Base-by-base conservation (phyloP, 2,329 filamentous ascomycete species). In the Penicillium sp. region DNA sequence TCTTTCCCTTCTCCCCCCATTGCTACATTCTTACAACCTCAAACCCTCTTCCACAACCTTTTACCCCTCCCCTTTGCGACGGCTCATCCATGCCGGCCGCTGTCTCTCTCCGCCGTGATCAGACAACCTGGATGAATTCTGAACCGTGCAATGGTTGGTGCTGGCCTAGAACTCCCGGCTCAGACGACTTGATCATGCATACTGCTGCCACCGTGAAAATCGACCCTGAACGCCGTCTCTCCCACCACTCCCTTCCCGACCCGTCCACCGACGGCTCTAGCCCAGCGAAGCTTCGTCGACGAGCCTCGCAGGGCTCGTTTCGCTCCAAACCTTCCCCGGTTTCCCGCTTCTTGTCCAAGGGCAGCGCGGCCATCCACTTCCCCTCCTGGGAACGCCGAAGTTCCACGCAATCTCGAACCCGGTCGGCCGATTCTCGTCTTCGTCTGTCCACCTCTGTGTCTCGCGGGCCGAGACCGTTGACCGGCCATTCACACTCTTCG, bases 351-450 rank as follows among this genome's bases (percentile, higher is more conserved):
- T 51, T 69, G 1, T 63, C 67, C 31, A 68, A 63, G 44, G 62
- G 61, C 40, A 69, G 56, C 48, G 59, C 58, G 4, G 59, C 65
- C 27, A 63, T 80, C 32, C 74, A 77, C 43, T 69, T 80, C 13
- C 77, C 77, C 4, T 76, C 76, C 2, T 79, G 80, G 57, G 71
- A 79, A 45, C 64, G 70, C 14, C 67, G 79, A 40, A 72, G 74
- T 37, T 53, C 62, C 6, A 51, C 58, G 18, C 51, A 65, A 14
- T 61, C 62, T 16, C 59, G 60, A 10, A 57, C 51, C 20, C 55
- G 60, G 8, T 62, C 64, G 13, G 49, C 50, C 2, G 62, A 66
- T 39, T 59, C 64, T 26, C 59, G 58, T 44, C 57, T 63, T 46
- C 65, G 55, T 28, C 57, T 62, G 31, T 62, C 60, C 42, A 64